Evolutionary conservation across 2,329 filamentous ascomycete genomes (phyloP), one percentile per base, ranked within the genome.

Genomic region (Venturia oleaginea): DNA sequence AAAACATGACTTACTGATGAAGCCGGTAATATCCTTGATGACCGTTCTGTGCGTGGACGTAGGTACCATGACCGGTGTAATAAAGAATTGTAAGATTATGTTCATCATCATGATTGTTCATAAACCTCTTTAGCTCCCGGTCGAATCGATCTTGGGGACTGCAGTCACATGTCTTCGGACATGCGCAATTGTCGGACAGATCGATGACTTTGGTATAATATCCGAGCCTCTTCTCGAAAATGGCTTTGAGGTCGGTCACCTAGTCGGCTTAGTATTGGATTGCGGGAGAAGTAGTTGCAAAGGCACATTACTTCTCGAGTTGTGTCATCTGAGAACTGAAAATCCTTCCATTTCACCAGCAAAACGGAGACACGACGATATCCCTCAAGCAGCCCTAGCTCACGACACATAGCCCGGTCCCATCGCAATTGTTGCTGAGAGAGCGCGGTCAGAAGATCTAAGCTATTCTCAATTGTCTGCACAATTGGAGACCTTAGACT

Each of bases 21-120:
- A n/a, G n/a, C n/a, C n/a, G n/a, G n/a, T n/a, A n/a, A n/a, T n/a
- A n/a, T n/a, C n/a, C n/a, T n/a, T n/a, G n/a, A n/a, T n/a, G n/a
- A n/a, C n/a, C n/a, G n/a, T n/a, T n/a, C n/a, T n/a, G n/a, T n/a
- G n/a, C 24, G n/a, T n/a, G 13, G 3, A 43, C n/a, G n/a, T 38
- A 42, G 8, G 19, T 61, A 7, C 64, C 64, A 34, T 65, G 64
- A 2, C 61, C 64, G 27, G 60, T 59, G n/a, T 65, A 62, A 32
- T 65, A 65, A 4, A 65, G 5, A 46, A 65, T 65, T 22, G 24
- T 17, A 2, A 65, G 61, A n/a, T 27, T 62, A 37, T 65, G 32
- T 19, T 62, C 59, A 27, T 13, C 27, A 15, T 61, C 55, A 19
- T 15, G 37, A 19, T 60, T 40, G 6, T 61, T 24, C 38, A 64